Evolutionary conservation across 768 basidiomycete genomes (phyloP).

Genomic region (Hericium coralloides): DNA sequence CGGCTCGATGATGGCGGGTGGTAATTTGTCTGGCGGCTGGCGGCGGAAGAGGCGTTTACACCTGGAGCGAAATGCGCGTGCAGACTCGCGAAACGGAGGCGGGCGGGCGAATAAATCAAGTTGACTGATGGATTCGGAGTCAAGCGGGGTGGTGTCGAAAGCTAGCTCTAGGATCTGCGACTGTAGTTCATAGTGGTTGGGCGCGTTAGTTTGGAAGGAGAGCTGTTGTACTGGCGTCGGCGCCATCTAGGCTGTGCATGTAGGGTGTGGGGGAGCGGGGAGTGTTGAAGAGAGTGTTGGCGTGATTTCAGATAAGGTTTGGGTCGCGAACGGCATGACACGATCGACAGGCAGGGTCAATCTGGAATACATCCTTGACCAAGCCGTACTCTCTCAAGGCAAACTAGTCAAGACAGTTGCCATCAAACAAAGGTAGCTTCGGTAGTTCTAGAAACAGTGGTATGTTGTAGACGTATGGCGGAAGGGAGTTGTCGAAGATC

Average conservation of each 20-base stretch:
- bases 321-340: no score
- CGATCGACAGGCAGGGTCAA: no score
- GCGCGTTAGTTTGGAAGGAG: neutral
- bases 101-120: neutral
- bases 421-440: no score
- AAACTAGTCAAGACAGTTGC: no score
- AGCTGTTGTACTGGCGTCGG: neutral
- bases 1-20: neutral
- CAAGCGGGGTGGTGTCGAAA: neutral
- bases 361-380: no score
- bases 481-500: no score
- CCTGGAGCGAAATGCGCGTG: neutral
- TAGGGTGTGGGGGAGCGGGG: neutral
- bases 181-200: neutral
- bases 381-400: no score
- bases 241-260: neutral
- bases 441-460: no score
- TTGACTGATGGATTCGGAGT: neutral
- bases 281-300: no score
- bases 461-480: no score
- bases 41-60: neutral
- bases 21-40: neutral
- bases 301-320: no score
- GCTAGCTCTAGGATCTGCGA: neutral
- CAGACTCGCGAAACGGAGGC: neutral